Evolutionary conservation across 768 basidiomycete species (phyloP).

Genomic region (Kwoniella sp.): DNA sequence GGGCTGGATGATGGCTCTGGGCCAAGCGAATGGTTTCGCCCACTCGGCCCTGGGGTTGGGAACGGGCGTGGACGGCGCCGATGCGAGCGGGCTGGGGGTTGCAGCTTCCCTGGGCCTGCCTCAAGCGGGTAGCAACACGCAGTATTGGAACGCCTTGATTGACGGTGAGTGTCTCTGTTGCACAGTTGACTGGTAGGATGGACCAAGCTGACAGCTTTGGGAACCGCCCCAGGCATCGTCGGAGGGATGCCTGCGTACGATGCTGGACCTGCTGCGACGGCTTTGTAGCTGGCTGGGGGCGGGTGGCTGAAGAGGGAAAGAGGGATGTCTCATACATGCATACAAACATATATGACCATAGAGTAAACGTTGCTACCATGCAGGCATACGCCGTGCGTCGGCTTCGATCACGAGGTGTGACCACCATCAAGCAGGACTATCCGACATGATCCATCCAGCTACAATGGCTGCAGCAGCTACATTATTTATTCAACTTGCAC

Average conservation of each 20-base stretch:
- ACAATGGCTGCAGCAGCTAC: no score
- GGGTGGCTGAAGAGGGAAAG: no score
- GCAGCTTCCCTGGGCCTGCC: background rate
- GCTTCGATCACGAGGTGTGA: no score
- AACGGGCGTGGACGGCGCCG: background rate
- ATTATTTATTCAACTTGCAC: no score
- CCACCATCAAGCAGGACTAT: no score
- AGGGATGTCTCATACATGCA: no score
- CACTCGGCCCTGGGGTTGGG: background rate
- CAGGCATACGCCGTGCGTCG: no score
- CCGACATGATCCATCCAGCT: no score
- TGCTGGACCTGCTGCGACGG: no score
- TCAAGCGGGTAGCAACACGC: conserved; percentile 20
- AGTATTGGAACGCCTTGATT: conserved; percentile 11
- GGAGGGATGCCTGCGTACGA: conserved; percentile 9
- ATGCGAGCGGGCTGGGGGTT: background rate
- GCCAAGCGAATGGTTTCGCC: background rate
- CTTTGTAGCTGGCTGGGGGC: no score
- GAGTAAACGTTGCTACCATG: no score
- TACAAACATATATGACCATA: no score
- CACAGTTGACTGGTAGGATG: background rate
- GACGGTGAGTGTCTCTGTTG: conserved; percentile 7
- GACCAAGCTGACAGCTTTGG: background rate
- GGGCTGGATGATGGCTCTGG: conserved; percentile 6
- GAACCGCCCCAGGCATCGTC: conserved; percentile 3